Conservation (phyloP, 2,329 filamentous ascomycete genomes). For the Dothidotthia symphoricarpi region DNA sequence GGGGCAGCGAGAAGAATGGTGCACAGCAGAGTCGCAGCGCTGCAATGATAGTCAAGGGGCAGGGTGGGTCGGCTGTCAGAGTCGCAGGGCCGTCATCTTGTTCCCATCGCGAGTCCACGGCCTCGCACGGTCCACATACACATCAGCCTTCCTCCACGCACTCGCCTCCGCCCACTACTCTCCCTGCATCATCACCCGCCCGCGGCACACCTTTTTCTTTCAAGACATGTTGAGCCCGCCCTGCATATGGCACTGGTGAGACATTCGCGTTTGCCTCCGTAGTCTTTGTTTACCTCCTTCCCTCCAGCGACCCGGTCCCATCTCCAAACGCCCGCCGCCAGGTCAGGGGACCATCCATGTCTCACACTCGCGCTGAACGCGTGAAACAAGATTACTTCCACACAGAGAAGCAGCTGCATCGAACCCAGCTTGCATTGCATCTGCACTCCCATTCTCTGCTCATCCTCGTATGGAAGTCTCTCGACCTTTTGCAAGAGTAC, state of each 20-base stretch:
- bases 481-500: too few species aligned
- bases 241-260: not conserved
- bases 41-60: slow-evolving; percentile 2
- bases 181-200: too few species aligned
- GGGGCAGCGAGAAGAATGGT: not conserved
- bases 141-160: too few species aligned
- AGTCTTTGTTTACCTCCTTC: slow-evolving; percentile 1
- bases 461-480: too few species aligned
- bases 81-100: slow-evolving; percentile 7
- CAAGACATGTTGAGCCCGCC: not conserved
- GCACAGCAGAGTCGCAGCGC: too few species aligned
- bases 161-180: too few species aligned
- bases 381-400: too few species aligned
- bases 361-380: slow-evolving; percentile 2
- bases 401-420: too few species aligned
- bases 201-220: too few species aligned
- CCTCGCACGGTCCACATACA: too few species aligned
- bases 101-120: not conserved
- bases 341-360: slow-evolving; percentile 15
- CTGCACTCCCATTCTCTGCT: too few species aligned
- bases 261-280: slow-evolving; percentile 4
- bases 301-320: slow-evolving; percentile 11
- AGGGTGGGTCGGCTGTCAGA: not conserved
- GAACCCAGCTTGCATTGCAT: too few species aligned
- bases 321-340: slow-evolving; percentile 23